Percentiles rank a stretch among this genome's conserved stretches.
These are phyloP conservation scores for Yamadazyma dushanensis DNA, from an alignment of 1,139 yeast genomes.

Conservation along the genomic window DNA sequence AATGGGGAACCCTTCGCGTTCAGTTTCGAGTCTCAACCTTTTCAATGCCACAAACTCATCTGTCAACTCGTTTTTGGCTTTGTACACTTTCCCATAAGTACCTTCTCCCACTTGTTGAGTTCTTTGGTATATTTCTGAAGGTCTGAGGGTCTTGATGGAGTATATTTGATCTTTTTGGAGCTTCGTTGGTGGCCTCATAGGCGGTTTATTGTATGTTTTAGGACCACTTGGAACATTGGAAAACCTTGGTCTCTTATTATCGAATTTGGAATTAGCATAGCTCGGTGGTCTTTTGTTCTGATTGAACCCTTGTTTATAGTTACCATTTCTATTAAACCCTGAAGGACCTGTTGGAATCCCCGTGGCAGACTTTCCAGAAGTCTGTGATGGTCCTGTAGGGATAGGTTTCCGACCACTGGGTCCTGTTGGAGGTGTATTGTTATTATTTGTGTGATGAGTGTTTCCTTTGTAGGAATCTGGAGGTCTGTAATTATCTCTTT, in stretches of 20 bases:
- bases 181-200: conserved; percentile 12
- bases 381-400: conserved; percentile 4
- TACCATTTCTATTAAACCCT: conserved; percentile 5
- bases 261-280: conserved; percentile 4
- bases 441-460: conserved; percentile 6
- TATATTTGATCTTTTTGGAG: conserved; percentile 32
- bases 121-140: conserved; percentile 34
- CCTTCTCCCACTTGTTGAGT: conserved; percentile 53
- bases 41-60: conserved; percentile 79
- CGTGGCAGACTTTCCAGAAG: conserved; percentile 1
- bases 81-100: conserved; percentile 51
- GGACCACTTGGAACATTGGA: conserved; percentile 14
- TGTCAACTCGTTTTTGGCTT: conserved; percentile 68
- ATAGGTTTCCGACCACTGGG: conserved; percentile 3
- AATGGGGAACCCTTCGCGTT: conserved; percentile 93
- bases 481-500: conserved; percentile 21
- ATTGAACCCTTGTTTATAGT: conserved; percentile 1
- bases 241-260: conserved; percentile 9
- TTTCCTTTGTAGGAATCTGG: conserved; percentile 5
- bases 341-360: conserved; percentile 10
- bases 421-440: neutral
- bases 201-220: conserved; percentile 5
- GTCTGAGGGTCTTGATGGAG: conserved; percentile 27
- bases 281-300: conserved; percentile 6
- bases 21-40: conserved; percentile 77